These are phyloP conservation scores for Xerocomellus dryophilus DNA, from an alignment of 768 basidiomycete species.

Conservation along the genomic window DNA sequence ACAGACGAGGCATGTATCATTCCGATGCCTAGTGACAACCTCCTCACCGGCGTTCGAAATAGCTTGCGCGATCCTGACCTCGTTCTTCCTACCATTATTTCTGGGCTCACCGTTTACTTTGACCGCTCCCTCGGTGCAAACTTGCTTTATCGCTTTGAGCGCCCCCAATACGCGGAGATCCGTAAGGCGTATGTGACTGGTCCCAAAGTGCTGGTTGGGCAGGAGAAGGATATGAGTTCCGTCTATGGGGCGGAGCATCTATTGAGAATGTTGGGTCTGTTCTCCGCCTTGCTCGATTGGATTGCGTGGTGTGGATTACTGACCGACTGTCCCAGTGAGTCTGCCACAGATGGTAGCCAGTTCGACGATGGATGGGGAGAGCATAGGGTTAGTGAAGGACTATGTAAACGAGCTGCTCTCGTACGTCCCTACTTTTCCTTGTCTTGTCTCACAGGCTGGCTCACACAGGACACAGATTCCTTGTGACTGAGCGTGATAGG, in stretches of 20 bases:
- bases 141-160: slow-evolving; percentile 91
- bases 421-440: slow-evolving; percentile 43
- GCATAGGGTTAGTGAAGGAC: slow-evolving; percentile 76
- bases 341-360: slow-evolving; percentile 87
- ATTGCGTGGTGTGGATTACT: slow-evolving; percentile 1
- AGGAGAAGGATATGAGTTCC: slow-evolving; percentile 83
- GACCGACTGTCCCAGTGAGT: slow-evolving; percentile 59
- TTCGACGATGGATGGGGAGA: slow-evolving; percentile 89
- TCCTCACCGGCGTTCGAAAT: neutral
- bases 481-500: slow-evolving; percentile 69
- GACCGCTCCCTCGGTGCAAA: slow-evolving; percentile 88
- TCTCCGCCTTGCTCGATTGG: neutral
- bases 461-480: slow-evolving; percentile 50
- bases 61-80: slow-evolving; percentile 69
- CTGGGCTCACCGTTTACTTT: slow-evolving; percentile 88
- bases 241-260: slow-evolving; percentile 96
- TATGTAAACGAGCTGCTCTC: slow-evolving; percentile 85
- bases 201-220: slow-evolving; percentile 58
- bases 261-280: slow-evolving; percentile 83
- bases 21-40: neutral
- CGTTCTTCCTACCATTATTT: slow-evolving; percentile 75
- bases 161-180: slow-evolving; percentile 85
- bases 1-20: slow-evolving; percentile 43
- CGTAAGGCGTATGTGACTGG: slow-evolving; percentile 73
- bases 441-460: neutral